Conservation (phyloP, 345 rosid species). For the Hypericum perforatum region DNA sequence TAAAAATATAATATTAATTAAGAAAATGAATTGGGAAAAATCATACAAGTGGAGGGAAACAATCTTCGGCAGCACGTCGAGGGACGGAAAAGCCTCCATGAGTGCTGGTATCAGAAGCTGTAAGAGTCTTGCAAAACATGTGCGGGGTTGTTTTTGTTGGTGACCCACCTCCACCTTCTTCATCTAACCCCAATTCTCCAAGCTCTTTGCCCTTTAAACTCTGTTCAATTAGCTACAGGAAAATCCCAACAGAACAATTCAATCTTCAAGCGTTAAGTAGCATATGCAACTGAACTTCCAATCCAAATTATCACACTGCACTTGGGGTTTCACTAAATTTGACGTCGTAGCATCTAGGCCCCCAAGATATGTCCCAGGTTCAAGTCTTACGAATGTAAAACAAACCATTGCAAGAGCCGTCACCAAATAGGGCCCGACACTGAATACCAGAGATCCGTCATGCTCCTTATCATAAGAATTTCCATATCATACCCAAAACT, state of each 20-base stretch:
- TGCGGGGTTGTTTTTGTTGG: constrained; percentile 56
- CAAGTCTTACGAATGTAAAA: too few species aligned
- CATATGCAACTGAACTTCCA: constrained; percentile 3
- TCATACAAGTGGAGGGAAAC: constrained; percentile 69
- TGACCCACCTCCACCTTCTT: constrained; percentile 43
- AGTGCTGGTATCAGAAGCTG: constrained; percentile 90
- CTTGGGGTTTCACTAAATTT: too few species aligned
- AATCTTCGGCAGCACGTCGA: constrained; percentile 85
- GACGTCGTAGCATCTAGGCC: too few species aligned
- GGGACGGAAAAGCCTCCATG: constrained; percentile 96
- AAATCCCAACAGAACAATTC: constrained; percentile 11
- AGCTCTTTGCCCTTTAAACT: constrained; percentile 43
- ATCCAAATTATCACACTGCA: too few species aligned
- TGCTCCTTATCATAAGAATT: too few species aligned
- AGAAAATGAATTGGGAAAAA: constrained; percentile 3
- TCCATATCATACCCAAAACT: too few species aligned
- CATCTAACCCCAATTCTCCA: constrained; percentile 38
- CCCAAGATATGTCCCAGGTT: too few species aligned
- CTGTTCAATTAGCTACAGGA: constrained; percentile 39
- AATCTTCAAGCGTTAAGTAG: constrained; percentile 8
- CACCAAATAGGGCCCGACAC: too few species aligned
- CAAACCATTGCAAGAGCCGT: too few species aligned
- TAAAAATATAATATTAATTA: neutral
- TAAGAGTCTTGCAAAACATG: constrained; percentile 83
- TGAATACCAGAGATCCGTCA: too few species aligned